These are phyloP conservation scores for Colletotrichum karsti DNA, from an alignment of 2,329 filamentous ascomycete species.

Conservation along the genomic window DNA sequence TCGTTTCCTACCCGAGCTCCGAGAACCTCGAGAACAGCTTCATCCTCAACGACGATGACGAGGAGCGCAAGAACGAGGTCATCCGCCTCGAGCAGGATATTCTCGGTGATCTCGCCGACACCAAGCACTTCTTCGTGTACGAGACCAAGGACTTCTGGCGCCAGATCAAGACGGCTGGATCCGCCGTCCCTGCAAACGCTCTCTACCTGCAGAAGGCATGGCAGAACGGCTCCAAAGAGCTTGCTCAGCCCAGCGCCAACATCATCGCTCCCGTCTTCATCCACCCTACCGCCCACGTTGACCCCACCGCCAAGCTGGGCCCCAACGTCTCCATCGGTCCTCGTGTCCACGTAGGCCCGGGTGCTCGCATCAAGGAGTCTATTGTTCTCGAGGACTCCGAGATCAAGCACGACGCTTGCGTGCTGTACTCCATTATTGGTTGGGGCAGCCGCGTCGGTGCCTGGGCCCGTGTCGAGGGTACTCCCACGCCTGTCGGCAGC, in stretches of 20 bases:
- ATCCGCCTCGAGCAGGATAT: constrained; percentile 98
- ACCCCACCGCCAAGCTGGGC: constrained; percentile 94
- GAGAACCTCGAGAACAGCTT: constrained; percentile 83
- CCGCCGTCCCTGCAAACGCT: constrained; percentile 94
- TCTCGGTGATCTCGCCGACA: constrained; percentile 92
- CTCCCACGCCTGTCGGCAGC: constrained; percentile 84
- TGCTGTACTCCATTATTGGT: constrained; percentile 95
- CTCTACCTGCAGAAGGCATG: constrained; percentile 95
- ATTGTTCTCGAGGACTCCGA: constrained; percentile 95
- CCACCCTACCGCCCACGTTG: constrained; percentile 88
- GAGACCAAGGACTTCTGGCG: constrained; percentile 99
- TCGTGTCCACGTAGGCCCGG: constrained; percentile 84
- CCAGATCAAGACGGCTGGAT: constrained; percentile 99
- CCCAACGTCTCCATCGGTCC: constrained; percentile 97
- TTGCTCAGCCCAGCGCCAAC: constrained; percentile 83
- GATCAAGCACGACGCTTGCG: constrained; percentile 95
- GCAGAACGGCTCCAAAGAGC: constrained; percentile 83
- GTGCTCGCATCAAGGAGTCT: constrained; percentile 92
- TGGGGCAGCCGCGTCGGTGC: constrained; percentile 96
- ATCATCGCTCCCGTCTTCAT: constrained; percentile 95
- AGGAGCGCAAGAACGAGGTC: constrained; percentile 82
- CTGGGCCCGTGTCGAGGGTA: constrained; percentile 98
- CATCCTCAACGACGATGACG: constrained; percentile 57
- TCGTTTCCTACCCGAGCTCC: constrained; percentile 94
- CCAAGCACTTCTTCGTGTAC: constrained; percentile 97